A percentile compares a stretch with the other conserved stretches of the same genome.
These are phyloP conservation scores for Pestalotiopsis sp. DNA, from an alignment of 2,329 filamentous ascomycete species.

Conservation along the genomic window DNA sequence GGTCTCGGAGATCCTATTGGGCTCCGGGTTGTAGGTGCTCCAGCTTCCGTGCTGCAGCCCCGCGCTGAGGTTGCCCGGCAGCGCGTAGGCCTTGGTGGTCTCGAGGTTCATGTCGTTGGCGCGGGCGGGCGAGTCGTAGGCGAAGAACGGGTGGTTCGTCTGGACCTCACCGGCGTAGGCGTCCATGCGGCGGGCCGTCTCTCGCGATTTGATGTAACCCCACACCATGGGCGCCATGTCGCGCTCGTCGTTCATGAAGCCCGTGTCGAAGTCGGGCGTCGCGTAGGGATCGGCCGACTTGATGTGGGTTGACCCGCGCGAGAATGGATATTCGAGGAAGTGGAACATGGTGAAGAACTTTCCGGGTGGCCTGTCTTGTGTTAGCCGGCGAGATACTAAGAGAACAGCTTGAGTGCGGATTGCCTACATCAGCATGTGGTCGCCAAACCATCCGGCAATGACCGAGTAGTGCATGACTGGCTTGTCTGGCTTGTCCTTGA, in stretches of 20 bases:
- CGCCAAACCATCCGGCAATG: conserved; percentile 68
- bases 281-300: conserved; percentile 74
- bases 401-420: not conserved
- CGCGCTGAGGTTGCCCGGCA: conserved; percentile 70
- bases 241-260: conserved; percentile 84
- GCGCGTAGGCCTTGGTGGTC: conserved; percentile 76
- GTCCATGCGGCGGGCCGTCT: conserved; percentile 78
- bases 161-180: conserved; percentile 76
- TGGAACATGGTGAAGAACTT: conserved; percentile 88
- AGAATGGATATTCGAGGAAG: conserved; percentile 79
- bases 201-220: conserved; percentile 81
- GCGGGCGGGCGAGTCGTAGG: conserved; percentile 69
- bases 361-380: conserved; percentile 66
- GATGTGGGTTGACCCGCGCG: conserved; percentile 72
- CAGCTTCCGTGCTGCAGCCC: conserved; percentile 76
- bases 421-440: conserved; percentile 60
- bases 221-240: conserved; percentile 87
- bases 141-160: conserved; percentile 71
- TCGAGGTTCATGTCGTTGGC: conserved; percentile 74
- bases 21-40: conserved; percentile 60
- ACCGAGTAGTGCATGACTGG: conserved; percentile 85
- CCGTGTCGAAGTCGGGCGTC: conserved; percentile 75
- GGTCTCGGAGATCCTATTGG: conserved; percentile 51
- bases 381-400: conserved; percentile 27
- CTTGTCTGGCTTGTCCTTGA: conserved; percentile 83